Percentiles rank a stretch among this genome's conserved stretches.
Conservation (phyloP, 177 flowering plant species). For the Vitis hybrid region DNA sequence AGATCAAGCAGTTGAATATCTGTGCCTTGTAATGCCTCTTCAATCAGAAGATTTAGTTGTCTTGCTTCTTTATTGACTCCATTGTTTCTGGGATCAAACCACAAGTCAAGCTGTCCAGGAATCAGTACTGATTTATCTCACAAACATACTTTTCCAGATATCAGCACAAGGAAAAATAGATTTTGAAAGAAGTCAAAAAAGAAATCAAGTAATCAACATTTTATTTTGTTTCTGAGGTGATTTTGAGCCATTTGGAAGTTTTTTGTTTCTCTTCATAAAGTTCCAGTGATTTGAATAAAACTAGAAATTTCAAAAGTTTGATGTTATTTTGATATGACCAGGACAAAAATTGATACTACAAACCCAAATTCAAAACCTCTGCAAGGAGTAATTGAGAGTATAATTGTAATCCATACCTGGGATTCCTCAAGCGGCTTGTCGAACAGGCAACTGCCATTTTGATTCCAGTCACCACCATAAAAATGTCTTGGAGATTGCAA, state of each 20-base stretch:
- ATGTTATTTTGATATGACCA: neutral
- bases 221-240: too few relatives aligned
- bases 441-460: conserved; percentile 90
- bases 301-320: neutral
- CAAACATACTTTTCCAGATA: neutral
- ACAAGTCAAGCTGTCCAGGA: conserved; percentile 71
- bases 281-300: neutral
- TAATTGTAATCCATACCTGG: conserved; percentile 51
- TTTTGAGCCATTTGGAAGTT: neutral
- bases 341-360: neutral
- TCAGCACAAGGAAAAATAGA: neutral
- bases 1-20: conserved; percentile 69
- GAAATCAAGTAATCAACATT: neutral
- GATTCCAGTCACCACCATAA: conserved; percentile 96
- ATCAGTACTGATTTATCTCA: conserved; percentile 13
- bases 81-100: conserved; percentile 87
- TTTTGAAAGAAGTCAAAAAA: neutral
- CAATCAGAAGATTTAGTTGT: conserved; percentile 53
- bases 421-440: conserved; percentile 58
- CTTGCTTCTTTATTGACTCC: conserved; percentile 94
- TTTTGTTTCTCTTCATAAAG: neutral
- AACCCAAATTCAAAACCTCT: neutral
- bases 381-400: neutral
- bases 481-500: conserved; percentile 94
- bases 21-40: conserved; percentile 50